Conservation (phyloP, 1,284 basidiomycete genomes). For the Inonotus obliquus region DNA sequence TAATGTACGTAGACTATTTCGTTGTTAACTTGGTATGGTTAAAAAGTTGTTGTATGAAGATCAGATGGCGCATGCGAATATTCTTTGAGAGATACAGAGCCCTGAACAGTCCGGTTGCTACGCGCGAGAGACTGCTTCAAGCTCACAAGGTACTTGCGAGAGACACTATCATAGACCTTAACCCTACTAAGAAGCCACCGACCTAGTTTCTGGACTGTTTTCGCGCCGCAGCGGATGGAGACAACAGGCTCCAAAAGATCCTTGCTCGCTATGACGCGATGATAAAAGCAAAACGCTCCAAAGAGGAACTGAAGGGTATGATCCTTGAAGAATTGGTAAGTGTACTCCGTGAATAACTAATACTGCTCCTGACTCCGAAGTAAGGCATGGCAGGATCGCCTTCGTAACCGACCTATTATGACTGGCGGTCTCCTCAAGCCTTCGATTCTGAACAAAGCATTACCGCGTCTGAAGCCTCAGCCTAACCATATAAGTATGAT, state of each 20-base stretch:
- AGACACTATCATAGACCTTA: background rate
- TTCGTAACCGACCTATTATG: constrained; percentile 54
- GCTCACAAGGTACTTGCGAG: constrained; percentile 46
- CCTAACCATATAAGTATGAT: constrained; percentile 64
- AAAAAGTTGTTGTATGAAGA: constrained; percentile 34
- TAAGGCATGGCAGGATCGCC: constrained; percentile 44
- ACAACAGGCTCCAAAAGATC: constrained; percentile 39
- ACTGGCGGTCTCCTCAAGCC: constrained; percentile 66
- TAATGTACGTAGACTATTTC: constrained; percentile 39
- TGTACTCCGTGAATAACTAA: constrained; percentile 10
- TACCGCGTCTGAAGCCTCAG: constrained; percentile 76
- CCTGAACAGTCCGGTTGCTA: constrained; percentile 43
- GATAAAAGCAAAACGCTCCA: constrained; percentile 46
- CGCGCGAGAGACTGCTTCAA: constrained; percentile 41
- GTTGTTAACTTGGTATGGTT: constrained; percentile 5
- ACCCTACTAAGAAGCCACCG: background rate
- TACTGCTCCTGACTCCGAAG: background rate
- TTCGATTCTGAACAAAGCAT: constrained; percentile 54
- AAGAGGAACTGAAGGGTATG: constrained; percentile 42
- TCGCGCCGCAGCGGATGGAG: constrained; percentile 45
- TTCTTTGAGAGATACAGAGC: constrained; percentile 50
- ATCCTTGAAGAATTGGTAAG: constrained; percentile 49
- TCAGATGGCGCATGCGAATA: constrained; percentile 49
- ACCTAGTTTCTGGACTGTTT: constrained; percentile 62
- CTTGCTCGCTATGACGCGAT: constrained; percentile 52